Conservation (phyloP, 1,284 basidiomycete species). For the Hemileia vastatrix region DNA sequence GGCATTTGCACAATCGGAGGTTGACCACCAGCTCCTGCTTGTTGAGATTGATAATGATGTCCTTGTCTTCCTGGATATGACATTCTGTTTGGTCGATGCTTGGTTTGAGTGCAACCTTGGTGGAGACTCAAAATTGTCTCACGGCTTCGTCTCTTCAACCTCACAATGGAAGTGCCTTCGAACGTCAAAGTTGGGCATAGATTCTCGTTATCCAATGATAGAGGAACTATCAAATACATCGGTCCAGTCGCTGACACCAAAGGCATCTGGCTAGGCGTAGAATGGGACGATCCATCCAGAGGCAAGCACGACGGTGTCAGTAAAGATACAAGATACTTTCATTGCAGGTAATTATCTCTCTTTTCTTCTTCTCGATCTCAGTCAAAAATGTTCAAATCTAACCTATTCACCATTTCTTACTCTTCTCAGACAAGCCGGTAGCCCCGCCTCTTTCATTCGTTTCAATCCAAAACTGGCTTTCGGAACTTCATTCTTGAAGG, state of each 20-base stretch:
- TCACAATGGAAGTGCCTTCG: background rate
- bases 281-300: conserved; percentile 76
- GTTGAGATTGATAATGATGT: too few relatives aligned
- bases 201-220: background rate
- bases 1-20: too few relatives aligned
- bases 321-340: conserved; percentile 68
- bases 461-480: conserved; percentile 44
- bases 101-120: too few relatives aligned
- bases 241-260: conserved; percentile 58
- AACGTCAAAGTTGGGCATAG: background rate
- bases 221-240: conserved; percentile 58
- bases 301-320: conserved; percentile 81
- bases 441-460: conserved; percentile 47
- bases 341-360: conserved; percentile 58
- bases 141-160: background rate
- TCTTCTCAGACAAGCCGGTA: conserved; percentile 62
- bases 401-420: conserved; percentile 49
- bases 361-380: background rate
- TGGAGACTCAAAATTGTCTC: too few relatives aligned
- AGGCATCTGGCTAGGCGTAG: conserved; percentile 79
- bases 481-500: conserved; percentile 64
- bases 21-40: too few relatives aligned
- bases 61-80: too few relatives aligned
- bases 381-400: conserved; percentile 21
- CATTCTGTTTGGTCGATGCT: too few relatives aligned